Percentiles rank a stretch among this genome's conserved stretches.
phyloP scores from a whole-genome alignment of 495 filamentous ascomycete species.

The Aspergillus cavernicola region DNA sequence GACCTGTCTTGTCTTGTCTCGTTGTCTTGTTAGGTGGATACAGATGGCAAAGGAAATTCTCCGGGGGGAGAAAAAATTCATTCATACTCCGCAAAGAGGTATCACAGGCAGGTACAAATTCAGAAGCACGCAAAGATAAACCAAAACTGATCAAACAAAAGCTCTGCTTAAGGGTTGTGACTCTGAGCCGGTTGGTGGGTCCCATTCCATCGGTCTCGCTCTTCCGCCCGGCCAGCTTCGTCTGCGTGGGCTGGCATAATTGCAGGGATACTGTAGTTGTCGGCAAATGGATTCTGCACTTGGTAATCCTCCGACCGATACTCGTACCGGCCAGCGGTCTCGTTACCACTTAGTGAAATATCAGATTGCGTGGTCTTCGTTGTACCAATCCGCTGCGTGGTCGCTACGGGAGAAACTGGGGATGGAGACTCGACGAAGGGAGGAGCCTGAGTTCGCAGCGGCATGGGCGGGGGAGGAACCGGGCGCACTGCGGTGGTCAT shows the following conservation, averaged over 20 bases:
- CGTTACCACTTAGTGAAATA: constrained; percentile 11
- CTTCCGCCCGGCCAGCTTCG: constrained; percentile 8
- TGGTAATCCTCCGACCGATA: constrained; percentile 44
- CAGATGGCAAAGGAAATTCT: neutral
- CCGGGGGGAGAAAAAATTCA: constrained; percentile 1
- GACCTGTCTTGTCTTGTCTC: neutral
- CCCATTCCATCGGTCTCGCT: constrained; percentile 14
- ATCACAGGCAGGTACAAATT: constrained; percentile 16
- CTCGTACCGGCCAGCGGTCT: constrained; percentile 25
- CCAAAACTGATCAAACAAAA: neutral
- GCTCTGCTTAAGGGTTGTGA: neutral
- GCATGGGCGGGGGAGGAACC: constrained; percentile 14
- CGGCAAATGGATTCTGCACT: constrained; percentile 46
- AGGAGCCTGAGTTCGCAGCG: constrained; percentile 5
- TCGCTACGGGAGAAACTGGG: constrained; percentile 8
- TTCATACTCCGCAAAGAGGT: constrained; percentile 20
- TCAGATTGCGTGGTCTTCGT: constrained; percentile 5
- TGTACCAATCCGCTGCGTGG: neutral
- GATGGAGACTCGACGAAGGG: constrained; percentile 5
- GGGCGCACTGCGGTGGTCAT: constrained; percentile 17
- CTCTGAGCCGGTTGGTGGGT: constrained; percentile 14
- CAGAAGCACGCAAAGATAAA: constrained; percentile 1
- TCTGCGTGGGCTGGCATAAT: constrained; percentile 10
- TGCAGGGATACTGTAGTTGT: constrained; percentile 26
- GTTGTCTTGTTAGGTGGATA: neutral